Evolutionary conservation across 768 basidiomycete genomes (phyloP).

Genomic region (Leucocoprinus birnbaumii): DNA sequence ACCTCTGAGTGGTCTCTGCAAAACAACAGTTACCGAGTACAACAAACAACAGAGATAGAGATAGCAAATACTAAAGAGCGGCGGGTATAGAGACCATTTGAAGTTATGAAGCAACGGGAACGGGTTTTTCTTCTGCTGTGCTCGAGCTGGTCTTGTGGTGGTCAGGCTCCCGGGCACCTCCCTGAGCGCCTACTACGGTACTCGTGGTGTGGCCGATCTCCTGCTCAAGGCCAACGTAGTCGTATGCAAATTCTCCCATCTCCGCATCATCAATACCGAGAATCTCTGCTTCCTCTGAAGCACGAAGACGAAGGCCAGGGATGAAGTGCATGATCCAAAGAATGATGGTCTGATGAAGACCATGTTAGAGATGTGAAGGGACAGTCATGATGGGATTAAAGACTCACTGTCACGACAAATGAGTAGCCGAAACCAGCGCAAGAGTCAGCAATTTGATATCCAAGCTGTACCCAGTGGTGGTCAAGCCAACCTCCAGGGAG

Average conservation of each 20-base stretch:
- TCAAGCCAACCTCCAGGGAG: constrained; percentile 92
- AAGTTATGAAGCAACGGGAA: background rate
- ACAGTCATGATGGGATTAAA: background rate
- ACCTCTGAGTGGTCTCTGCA: too few relatives aligned
- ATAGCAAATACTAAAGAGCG: background rate
- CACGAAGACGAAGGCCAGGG: constrained; percentile 75
- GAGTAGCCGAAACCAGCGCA: constrained; percentile 63
- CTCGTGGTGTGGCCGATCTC: constrained; percentile 38
- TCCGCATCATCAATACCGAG: constrained; percentile 89
- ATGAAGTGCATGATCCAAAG: constrained; percentile 88
- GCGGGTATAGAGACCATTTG: background rate
- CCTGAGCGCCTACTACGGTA: constrained; percentile 13
- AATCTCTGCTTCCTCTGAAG: constrained; percentile 61
- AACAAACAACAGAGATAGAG: background rate
- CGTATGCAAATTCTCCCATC: constrained; percentile 89
- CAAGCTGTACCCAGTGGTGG: constrained; percentile 79
- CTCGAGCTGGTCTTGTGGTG: constrained; percentile 15
- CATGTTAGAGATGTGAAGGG: background rate
- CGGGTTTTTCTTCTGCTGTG: constrained; percentile 8
- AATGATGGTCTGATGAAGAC: constrained; percentile 58
- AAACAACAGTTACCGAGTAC: background rate
- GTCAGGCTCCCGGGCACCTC: constrained; percentile 26
- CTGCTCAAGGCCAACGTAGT: constrained; percentile 77
- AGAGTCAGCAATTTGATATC: constrained; percentile 80
- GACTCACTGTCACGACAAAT: constrained; percentile 59